A percentile compares a stretch with the other conserved stretches of the same genome.
phyloP scores from a whole-genome alignment of 768 basidiomycete genomes.

The Russula ochroleuca region DNA sequence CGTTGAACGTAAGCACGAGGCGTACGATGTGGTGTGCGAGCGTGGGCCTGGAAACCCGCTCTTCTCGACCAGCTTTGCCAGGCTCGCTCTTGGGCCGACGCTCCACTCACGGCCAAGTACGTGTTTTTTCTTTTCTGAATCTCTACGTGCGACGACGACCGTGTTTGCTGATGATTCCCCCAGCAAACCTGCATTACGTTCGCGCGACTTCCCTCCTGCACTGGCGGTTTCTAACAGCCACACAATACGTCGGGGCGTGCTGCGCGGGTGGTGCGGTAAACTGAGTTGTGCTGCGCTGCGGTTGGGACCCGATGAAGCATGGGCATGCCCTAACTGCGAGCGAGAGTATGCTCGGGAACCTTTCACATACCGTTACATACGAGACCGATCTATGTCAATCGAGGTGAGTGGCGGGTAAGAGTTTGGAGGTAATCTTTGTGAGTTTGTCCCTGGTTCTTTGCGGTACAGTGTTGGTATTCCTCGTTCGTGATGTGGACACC shows the following conservation, averaged over 20 bases:
- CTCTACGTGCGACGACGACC: not conserved
- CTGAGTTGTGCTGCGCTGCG: slow-evolving; percentile 41
- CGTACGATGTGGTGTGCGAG: slow-evolving; percentile 53
- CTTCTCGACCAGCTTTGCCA: slow-evolving; percentile 78
- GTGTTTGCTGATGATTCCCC: not conserved
- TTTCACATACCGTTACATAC: too few relatives aligned
- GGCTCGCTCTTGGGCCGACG: slow-evolving; percentile 61
- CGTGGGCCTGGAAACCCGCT: slow-evolving; percentile 69
- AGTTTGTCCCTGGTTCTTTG: too few relatives aligned
- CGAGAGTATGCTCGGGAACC: too few relatives aligned
- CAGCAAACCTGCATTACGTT: slow-evolving; percentile 33
- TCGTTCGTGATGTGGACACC: too few relatives aligned
- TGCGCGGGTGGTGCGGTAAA: slow-evolving; percentile 28
- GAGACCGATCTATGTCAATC: too few relatives aligned
- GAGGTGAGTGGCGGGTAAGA: too few relatives aligned
- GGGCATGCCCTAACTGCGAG: slow-evolving; percentile 45
- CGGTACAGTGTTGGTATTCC: too few relatives aligned
- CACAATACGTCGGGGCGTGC: slow-evolving; percentile 27
- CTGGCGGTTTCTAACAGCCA: slow-evolving; percentile 32
- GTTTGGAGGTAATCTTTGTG: too few relatives aligned
- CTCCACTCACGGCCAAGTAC: slow-evolving; percentile 51
- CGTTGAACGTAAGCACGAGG: slow-evolving; percentile 27
- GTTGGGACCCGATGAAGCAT: slow-evolving; percentile 40
- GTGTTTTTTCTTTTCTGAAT: slow-evolving; percentile 22
- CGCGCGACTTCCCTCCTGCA: slow-evolving; percentile 32